These are phyloP conservation scores for Fusarium sp. DNA, from an alignment of 2,329 filamentous ascomycete species.

Conservation along the genomic window DNA sequence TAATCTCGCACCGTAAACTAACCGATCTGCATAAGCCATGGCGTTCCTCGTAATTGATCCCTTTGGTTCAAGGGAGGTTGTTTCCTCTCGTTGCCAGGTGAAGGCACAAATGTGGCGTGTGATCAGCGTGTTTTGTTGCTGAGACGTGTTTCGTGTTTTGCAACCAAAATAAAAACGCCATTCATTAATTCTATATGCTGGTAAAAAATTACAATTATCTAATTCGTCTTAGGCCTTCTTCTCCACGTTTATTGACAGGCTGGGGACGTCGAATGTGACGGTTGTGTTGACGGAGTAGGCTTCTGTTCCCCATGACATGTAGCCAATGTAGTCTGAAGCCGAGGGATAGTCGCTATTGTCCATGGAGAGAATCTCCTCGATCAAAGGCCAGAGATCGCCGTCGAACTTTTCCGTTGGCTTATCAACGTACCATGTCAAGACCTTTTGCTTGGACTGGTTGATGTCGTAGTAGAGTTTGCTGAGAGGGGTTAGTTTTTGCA, in stretches of 20 bases:
- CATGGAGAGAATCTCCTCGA: conserved; percentile 56
- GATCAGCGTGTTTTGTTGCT: neutral
- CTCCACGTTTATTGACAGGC: conserved; percentile 54
- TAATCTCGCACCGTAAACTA: conserved; percentile 17
- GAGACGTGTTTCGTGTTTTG: neutral
- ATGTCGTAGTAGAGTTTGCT: conserved; percentile 57
- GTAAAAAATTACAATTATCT: neutral
- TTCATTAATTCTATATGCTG: conserved; percentile 37
- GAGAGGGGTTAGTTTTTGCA: conserved; percentile 5
- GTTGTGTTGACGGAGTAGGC: conserved; percentile 57
- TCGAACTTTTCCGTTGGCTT: conserved; percentile 56
- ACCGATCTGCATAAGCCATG: conserved; percentile 10
- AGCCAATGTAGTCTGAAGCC: conserved; percentile 61
- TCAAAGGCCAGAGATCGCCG: conserved; percentile 61
- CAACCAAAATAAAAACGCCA: conserved; percentile 1
- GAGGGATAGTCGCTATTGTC: conserved; percentile 54
- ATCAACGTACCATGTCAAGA: conserved; percentile 63
- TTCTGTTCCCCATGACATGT: conserved; percentile 65
- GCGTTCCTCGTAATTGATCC: conserved; percentile 16
- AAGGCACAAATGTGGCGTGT: conserved; percentile 9
- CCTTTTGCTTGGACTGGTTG: conserved; percentile 58
- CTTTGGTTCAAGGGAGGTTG: conserved; percentile 6
- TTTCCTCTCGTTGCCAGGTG: conserved; percentile 12
- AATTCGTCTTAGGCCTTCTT: conserved; percentile 17
- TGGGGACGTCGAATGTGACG: conserved; percentile 63